Evolutionary conservation across 1,284 basidiomycete genomes (phyloP), one percentile per base, ranked within the genome.

Genomic region (Exsudoporus floridanus): DNA sequence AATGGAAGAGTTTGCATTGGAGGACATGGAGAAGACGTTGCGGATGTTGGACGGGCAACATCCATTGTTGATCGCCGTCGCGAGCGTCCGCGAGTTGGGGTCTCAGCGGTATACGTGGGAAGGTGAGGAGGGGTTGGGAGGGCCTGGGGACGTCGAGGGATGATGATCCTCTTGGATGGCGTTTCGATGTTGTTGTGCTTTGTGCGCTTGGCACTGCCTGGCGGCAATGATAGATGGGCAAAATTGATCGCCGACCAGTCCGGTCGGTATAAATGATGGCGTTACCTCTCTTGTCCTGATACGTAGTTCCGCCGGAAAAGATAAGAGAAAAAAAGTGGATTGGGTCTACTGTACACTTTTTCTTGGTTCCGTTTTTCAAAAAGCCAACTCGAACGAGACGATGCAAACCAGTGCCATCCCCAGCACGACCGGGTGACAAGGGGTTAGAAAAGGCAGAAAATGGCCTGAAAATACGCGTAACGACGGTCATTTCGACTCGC

Each of bases 21-120:
- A 90, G 68, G 88, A 90, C 64, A 87, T 91, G 81, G 76, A 71
- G 33, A 83, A 80, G 74, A 73, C 84, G 66, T 61, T 90, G 44
- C 58, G 64, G 45, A 59, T 74, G 56, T 72, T 90, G 50, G 83
- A 88, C 58, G 56, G 68, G 16, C 76, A 75, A 40, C 84, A 89
- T 66, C 75, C 79, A 34, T 60, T 91, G 54, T 63, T 90, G 46
- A 76, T 90, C 41, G 87, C 86, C 0, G 74, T 90, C 3, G 76
- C 81, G 49, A 83, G 86, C 63, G 84, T 91, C 39, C 78, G 80
- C 59, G 86, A 88, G 48, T 69, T 90, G 42, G 84, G 84, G 8
- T 68, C 19, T 28, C 58, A 41, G 27, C 46, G 83, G 43, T 77
- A 76, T 63, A 66, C 73, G 45, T 78, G 78, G 62, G 78, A 77